Evolutionary conservation across 192 early-diverging fungal species (phyloP), one percentile per base, ranked within the genome.

Genomic region (Bifiguratus adelaidae): DNA sequence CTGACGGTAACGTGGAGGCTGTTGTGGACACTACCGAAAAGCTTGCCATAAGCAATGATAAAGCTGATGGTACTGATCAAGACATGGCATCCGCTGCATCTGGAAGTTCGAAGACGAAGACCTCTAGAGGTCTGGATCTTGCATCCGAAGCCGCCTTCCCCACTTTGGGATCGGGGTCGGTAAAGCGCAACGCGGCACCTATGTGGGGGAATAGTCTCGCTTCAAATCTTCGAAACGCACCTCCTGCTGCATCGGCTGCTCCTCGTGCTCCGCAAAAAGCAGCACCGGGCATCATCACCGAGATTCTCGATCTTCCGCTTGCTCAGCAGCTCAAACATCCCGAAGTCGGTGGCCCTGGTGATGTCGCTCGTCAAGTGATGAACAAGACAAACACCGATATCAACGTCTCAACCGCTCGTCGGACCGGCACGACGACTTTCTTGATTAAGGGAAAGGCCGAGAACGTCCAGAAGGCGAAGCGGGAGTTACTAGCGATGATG

Each of bases 391-490:
- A 74, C 43, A 89, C 91, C 7, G 73, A 76, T 18, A 93, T 97
- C 46, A 89, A 95, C 33, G 71, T 85, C 11, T 86, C 88, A 30
- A 85, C 84, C 25, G 82, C 85, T 68, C 58, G 68, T 24, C n/a
- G n/a, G n/a, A 76, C 69, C 27, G 72, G 76, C 11, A 81, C 77
- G 2, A 76, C 85, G 23, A 91, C 91, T 16, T 88, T 92, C 44
- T 55, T 95, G 19, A 80, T 97, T 62, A 78, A 76, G 54, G 93
- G 93, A 35, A 76, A 76, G 35, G 60, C 76, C n/a, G 84, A 86
- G 16, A 74, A 73, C 45, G 87, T 93, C 15, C 78, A 75, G 44
- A 67, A 69, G 34, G 87, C 90, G 11, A 86, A 86, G 48, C 79
- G 82, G 24, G 85, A 91, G 36, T 61, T 97, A 9, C 65, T 85